A percentile compares a stretch with the other conserved stretches of the same genome.
phyloP scores from a whole-genome alignment of 1,284 basidiomycete species.

The Cryptococcus deneoformans region DNA sequence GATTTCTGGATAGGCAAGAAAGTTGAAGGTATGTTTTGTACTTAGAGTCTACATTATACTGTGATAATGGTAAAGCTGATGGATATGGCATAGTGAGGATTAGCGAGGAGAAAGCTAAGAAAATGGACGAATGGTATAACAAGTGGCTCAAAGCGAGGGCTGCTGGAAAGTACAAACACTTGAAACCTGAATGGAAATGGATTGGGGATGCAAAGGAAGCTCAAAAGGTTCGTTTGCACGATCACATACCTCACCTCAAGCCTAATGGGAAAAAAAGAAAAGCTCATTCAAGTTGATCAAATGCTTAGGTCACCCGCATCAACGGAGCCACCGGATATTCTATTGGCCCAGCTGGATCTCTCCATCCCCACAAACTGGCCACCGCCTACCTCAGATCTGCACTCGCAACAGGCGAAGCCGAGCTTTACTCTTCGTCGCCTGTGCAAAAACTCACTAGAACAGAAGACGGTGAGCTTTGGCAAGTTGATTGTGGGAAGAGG shows the following conservation, averaged over 20 bases:
- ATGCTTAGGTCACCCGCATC: conserved; percentile 7
- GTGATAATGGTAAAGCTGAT: not conserved
- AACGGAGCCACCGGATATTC: conserved; percentile 11
- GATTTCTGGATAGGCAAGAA: conserved; percentile 31
- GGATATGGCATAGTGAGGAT: conserved; percentile 1
- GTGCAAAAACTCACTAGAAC: conserved; percentile 3
- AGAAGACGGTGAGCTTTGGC: conserved; percentile 7
- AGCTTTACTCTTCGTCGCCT: conserved; percentile 22
- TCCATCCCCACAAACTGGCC: conserved; percentile 37
- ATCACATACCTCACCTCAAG: not conserved
- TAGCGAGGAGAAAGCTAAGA: not conserved
- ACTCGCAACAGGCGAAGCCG: conserved; percentile 9
- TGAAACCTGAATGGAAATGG: conserved; percentile 20
- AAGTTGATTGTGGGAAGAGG: conserved; percentile 18
- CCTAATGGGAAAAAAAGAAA: not conserved
- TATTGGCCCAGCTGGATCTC: conserved; percentile 22
- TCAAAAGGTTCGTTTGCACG: conserved; percentile 12
- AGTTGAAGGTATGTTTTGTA: conserved; percentile 21
- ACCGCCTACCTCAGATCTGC: conserved; percentile 21
- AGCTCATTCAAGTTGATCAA: not conserved
- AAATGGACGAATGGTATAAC: conserved; percentile 2
- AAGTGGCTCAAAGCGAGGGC: conserved; percentile 10
- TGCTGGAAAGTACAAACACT: conserved; percentile 7
- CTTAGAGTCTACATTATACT: not conserved
- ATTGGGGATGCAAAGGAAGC: conserved; percentile 30